Base-by-base conservation (phyloP, 2,329 filamentous ascomycete species). In the Fusarium irregulare region DNA sequence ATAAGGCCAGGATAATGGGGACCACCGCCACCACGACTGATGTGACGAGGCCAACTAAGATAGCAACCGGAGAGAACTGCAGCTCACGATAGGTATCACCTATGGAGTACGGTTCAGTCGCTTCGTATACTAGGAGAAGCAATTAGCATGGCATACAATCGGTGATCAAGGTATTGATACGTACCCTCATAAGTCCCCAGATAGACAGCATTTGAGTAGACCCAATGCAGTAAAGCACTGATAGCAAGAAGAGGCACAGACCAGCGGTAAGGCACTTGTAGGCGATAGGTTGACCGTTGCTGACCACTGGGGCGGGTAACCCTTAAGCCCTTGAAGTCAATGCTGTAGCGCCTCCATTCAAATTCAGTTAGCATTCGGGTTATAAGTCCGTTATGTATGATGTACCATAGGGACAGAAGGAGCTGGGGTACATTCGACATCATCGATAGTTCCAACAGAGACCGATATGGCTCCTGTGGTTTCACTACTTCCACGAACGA, bases 261-360 rank as follows among this genome's bases (percentile, higher is more conserved):
- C 14, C 59, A 70, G 3, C 59, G 54, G 30, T 73, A 73, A 13
- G 72, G 73, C 1, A 74, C 55, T 25, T 75, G 72, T 7, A 75
- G 64, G 12, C 67, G 65, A 37, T 72, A 74, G 0, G 70, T 70
- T 7, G 61, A 55, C 6, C 54, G 53, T 32, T 75, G 72, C n/a
- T 58, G 51, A 4, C 66, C 65, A 23, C 45, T 59, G 0, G 63
- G 63, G 11, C 60, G 32, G 1, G 71, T 72, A 4, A 75, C 71
- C 2, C 73, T 56, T 18, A 73, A 28, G 0, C 63, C 13, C 28
- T 47, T 57, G 45, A 57, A 68, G 1, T 21, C 50, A 5, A 56
- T 16, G 23, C 66, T 66, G 30, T 62, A 70, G 23, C 41, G 53
- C 5, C 40, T 34, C 65, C 67, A 70, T 10, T 70, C 67, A 34